Evolutionary conservation across 2,329 filamentous ascomycete species (phyloP).

Genomic region (Dactylellina leptospora): DNA sequence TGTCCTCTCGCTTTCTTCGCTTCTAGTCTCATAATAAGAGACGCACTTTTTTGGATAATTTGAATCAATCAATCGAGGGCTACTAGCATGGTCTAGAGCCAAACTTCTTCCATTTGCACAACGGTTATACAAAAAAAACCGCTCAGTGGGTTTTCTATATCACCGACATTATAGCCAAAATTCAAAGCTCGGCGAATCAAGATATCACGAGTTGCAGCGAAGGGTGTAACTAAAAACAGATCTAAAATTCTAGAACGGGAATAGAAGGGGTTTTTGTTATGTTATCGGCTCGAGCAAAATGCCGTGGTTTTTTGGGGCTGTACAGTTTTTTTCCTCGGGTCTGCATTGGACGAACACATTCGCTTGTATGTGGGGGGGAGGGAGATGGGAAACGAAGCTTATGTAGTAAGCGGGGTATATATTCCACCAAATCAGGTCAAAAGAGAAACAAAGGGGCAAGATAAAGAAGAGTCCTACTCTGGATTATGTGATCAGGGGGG

Average conservation of each 20-base stretch:
- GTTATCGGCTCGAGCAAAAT: slow-evolving; percentile 7
- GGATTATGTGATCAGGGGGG: no score
- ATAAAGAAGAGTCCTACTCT: no score
- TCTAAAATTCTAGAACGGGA: slow-evolving; percentile 7
- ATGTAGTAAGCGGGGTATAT: slow-evolving; percentile 18
- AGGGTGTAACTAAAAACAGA: slow-evolving; percentile 11
- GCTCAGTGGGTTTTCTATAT: no score
- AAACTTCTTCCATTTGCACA: background rate
- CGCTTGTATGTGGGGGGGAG: background rate
- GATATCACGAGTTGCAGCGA: background rate
- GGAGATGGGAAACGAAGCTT: background rate
- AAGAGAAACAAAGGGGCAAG: background rate
- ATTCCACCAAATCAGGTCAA: background rate
- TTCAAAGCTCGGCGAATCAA: background rate
- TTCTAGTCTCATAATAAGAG: background rate
- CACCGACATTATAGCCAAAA: background rate
- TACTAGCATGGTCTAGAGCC: slow-evolving; percentile 15
- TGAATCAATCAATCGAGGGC: background rate
- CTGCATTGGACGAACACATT: no score
- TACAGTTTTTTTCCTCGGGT: slow-evolving; percentile 3
- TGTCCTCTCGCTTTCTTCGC: slow-evolving; percentile 26
- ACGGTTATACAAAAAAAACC: slow-evolving; percentile 1
- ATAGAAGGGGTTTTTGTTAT: background rate
- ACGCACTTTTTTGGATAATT: background rate
- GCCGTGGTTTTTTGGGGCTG: slow-evolving; percentile 1